Base-by-base conservation (phyloP, 495 filamentous ascomycete species). In the Symbiotaphrina buchneri region DNA sequence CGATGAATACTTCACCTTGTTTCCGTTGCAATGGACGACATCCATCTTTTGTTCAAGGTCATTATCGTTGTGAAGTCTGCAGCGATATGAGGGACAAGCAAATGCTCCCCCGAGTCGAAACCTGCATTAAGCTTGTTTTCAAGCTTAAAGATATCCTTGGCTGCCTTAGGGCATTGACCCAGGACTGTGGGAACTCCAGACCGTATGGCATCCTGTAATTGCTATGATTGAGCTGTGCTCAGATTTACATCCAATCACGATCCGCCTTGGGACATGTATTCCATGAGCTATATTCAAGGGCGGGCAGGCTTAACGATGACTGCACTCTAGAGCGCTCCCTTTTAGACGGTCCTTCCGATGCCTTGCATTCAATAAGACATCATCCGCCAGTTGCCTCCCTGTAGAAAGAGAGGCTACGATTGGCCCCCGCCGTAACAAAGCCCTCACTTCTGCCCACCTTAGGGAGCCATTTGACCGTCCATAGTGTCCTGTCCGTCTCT, bases 381-480 rank as follows among this genome's bases (percentile, higher is more conserved):
- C 41, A 82, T 34, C 65, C 68, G 6, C 78, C 78, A 19, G 74
- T 80, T 32, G 90, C 85, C 52, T 97, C 87, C 21, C 87, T 60
- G 47, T 95, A 97, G 49, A 95, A 90, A 5, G 69, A 65, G 34
- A 97, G 60, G 42, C 70, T 81, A 42, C 64, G 48, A 42, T 72
- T 80, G 16, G 76, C 79, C 1, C 90, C 90, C 10, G 70, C 79
- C 10, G 76, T 77, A 30, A 74, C 78, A 51, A 97, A 97, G 34
- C 71, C 71, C 54, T 94, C 85, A 19, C 72, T 80, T 43, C 60
- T 66, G 4, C 60, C 58, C 0, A 59, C 35, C 6, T 24, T 62
- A 7, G 81, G 81, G 34, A 95, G 48, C 85, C 87, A 95, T 38
- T 71, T 74, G 18, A 80, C 82, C 33, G 61, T 61, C 81, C 90